Percentiles rank a stretch among this genome's conserved stretches.
phyloP scores from a whole-genome alignment of 2,329 filamentous ascomycete species.

The Aureobasidium sp. region DNA sequence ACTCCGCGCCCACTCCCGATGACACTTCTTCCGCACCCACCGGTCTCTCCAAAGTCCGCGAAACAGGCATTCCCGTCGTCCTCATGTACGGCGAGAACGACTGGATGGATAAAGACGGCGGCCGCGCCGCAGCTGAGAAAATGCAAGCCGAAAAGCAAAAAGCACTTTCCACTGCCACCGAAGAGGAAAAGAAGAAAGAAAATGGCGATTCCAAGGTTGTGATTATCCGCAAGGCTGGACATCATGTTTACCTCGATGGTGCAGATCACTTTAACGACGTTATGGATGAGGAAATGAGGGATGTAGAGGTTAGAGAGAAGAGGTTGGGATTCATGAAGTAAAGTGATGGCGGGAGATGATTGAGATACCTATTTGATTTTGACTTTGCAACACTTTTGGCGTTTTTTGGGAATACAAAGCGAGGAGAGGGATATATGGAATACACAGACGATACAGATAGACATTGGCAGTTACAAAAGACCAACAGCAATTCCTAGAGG shows the following conservation, averaged over 20 bases:
- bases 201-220: conserved; percentile 76
- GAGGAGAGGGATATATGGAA: neutral
- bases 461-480: neutral
- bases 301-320: conserved; percentile 41
- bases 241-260: conserved; percentile 64
- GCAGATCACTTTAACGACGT: conserved; percentile 61
- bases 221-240: conserved; percentile 62
- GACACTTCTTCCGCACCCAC: conserved; percentile 17
- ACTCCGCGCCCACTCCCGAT: conserved; percentile 22
- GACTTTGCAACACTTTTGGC: no score
- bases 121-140: conserved; percentile 69
- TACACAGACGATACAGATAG: neutral
- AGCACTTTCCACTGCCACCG: conserved; percentile 51
- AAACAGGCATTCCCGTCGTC: conserved; percentile 70
- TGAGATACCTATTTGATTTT: conserved; percentile 2
- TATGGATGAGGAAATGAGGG: conserved; percentile 57
- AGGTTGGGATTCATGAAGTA: conserved; percentile 16
- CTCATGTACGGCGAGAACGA: conserved; percentile 97
- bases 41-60: conserved; percentile 28
- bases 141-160: conserved; percentile 59
- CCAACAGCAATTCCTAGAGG: neutral
- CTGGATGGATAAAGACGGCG: conserved; percentile 95
- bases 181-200: conserved; percentile 61
- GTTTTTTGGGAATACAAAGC: neutral
- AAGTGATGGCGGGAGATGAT: neutral